Evolutionary conservation across 148 eudicot genomes (phyloP), one percentile per base, ranked within the genome.

Genomic region (Simmondsia chinensis): DNA sequence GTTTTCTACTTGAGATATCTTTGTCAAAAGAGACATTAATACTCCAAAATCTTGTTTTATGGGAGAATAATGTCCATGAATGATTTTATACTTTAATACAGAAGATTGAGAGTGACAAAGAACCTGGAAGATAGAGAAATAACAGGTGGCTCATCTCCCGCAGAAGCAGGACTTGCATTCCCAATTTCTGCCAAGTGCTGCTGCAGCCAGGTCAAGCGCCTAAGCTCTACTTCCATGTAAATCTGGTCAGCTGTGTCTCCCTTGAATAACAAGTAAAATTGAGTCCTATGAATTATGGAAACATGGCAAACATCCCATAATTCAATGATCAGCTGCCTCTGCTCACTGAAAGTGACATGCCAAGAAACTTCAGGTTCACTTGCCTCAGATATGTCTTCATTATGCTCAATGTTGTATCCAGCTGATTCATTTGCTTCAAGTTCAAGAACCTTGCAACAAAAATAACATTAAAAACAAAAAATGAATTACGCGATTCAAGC

Each of bases 221-320:
- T 61, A 11, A 87, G 84, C 56, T 87, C 96, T 8, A 87, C 94
- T 74, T 82, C 96, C 75, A 87, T 46, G 55, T 87, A 87, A 19
- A 87, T 87, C 55, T 82, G 82, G 47, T 87, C 96, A 23, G 94
- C 84, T 40, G 73, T 63, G 43, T 82, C 96, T 7, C 87, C 94
- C 53, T 87, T 82, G 30, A 87, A 87, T 19, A 87, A 45, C 39
- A 82, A 64, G 63, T 82, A 87, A 43, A 87, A 87, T 26, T 82
- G 96, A 25, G 94, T 76, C 61, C 96, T 73, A 71, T 87, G 96
- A 59, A 82, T 82, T 35, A 82, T 75, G 26, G 96, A 79, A n/a
- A 87, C 96, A 57, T 54, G 56, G 51, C 96, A 82, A 36, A 66
- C 56, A 60, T 87, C 82, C 96, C 96, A 87, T 50, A 87, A 47